phyloP scores from a whole-genome alignment of 768 basidiomycete species.

The Suillus brevipes region DNA sequence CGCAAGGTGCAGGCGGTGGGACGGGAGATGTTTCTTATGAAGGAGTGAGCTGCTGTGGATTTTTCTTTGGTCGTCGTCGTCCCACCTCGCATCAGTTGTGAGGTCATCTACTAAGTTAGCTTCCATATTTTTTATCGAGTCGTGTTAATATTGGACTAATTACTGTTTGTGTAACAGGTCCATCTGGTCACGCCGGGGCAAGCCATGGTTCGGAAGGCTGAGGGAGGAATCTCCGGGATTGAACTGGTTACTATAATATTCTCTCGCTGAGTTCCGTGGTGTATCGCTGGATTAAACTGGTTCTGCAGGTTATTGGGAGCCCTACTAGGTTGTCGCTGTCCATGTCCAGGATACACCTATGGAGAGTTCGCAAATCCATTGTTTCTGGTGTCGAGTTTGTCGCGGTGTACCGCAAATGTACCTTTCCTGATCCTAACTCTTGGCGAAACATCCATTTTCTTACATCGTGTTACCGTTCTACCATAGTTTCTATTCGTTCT shows the following conservation, averaged over 20 bases:
- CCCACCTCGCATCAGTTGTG: too few species aligned
- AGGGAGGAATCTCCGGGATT: neutral
- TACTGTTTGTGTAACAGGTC: neutral
- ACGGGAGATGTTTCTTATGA: too few species aligned
- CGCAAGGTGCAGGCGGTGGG: too few species aligned
- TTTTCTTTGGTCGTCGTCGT: too few species aligned
- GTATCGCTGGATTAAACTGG: too few species aligned
- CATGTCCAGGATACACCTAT: neutral
- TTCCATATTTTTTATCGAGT: neutral
- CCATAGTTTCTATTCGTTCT: neutral
- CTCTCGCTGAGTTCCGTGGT: too few species aligned
- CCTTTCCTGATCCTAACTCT: neutral
- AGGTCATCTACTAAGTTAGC: too few species aligned
- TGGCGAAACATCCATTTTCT: neutral
- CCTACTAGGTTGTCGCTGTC: neutral
- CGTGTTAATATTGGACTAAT: neutral
- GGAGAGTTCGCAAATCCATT: neutral
- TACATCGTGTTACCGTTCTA: neutral
- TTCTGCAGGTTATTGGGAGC: too few species aligned
- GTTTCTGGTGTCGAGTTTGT: neutral
- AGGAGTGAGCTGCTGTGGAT: too few species aligned
- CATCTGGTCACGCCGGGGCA: neutral
- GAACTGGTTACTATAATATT: neutral
- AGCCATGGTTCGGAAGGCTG: neutral
- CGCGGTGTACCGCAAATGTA: neutral